These are phyloP conservation scores for Penicillium sp. DNA, from an alignment of 2,329 filamentous ascomycete species.

Conservation along the genomic window DNA sequence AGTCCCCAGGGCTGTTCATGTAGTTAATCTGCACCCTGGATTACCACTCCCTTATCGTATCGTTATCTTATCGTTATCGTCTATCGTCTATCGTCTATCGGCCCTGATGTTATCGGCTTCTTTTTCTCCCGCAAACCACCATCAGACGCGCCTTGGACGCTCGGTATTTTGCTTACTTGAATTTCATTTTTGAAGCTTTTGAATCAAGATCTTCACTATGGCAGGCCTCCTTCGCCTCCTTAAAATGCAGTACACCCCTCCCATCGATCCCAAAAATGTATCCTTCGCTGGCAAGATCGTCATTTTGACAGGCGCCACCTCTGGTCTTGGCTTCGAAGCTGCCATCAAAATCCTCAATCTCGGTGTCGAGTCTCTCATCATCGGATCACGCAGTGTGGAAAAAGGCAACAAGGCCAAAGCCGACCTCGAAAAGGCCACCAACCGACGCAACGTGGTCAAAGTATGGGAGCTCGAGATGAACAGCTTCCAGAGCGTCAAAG, in stretches of 20 bases:
- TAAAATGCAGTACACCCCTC: constrained; percentile 34
- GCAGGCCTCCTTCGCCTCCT: constrained; percentile 30
- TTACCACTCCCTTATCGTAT: too few relatives aligned
- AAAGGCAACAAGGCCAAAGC: constrained; percentile 45
- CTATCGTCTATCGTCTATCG: constrained; percentile 1
- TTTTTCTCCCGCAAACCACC: background rate
- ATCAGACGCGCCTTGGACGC: background rate
- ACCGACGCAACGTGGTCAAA: constrained; percentile 37
- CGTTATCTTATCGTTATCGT: background rate
- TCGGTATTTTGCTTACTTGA: background rate
- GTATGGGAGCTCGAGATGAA: constrained; percentile 49
- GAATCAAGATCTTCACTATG: constrained; percentile 18
- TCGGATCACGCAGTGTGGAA: constrained; percentile 45
- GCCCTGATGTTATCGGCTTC: background rate
- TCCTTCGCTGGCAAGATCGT: constrained; percentile 48
- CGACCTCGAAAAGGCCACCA: constrained; percentile 35
- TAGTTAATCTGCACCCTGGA: background rate
- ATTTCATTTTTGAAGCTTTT: background rate
- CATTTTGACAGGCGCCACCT: constrained; percentile 51
- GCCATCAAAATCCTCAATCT: constrained; percentile 48
- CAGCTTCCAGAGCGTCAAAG: constrained; percentile 45
- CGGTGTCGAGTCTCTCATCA: constrained; percentile 44
- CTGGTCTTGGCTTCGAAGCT: constrained; percentile 51
- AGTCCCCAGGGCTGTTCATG: background rate
- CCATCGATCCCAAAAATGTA: constrained; percentile 33